phyloP scores from a whole-genome alignment of 2,329 filamentous ascomycete species.

The Rasamsonia emersonii region DNA sequence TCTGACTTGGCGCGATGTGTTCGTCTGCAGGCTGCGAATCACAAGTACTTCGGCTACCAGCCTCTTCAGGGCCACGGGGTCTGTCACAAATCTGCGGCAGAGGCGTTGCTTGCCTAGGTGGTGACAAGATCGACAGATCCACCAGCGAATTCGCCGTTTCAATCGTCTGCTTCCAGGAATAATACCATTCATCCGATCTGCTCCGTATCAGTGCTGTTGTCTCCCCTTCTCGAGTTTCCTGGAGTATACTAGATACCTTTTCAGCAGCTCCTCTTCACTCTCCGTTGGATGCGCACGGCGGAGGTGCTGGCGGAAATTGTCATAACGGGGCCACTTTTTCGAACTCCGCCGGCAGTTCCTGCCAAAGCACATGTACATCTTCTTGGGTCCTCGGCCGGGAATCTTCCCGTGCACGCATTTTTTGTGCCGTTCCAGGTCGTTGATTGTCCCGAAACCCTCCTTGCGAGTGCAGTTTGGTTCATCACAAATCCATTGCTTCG shows the following conservation, averaged over 20 bases:
- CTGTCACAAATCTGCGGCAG: background rate
- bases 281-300: constrained; percentile 54
- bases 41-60: too few relatives aligned
- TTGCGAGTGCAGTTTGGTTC: constrained; percentile 48
- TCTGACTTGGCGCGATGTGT: too few relatives aligned
- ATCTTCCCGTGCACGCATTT: constrained; percentile 58
- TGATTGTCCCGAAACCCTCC: constrained; percentile 67
- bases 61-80: too few relatives aligned
- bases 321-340: constrained; percentile 71
- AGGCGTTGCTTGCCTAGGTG: background rate
- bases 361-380: constrained; percentile 53
- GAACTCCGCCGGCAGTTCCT: constrained; percentile 48
- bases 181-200: constrained; percentile 26
- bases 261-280: constrained; percentile 37
- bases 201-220: too few relatives aligned
- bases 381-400: constrained; percentile 37
- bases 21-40: too few relatives aligned
- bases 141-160: constrained; percentile 11
- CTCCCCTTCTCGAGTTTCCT: too few relatives aligned
- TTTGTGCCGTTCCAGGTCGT: constrained; percentile 74
- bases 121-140: constrained; percentile 10
- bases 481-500: constrained; percentile 57
- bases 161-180: constrained; percentile 15
- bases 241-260: constrained; percentile 36
- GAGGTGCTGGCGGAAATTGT: constrained; percentile 82